A percentile compares a stretch with the other conserved stretches of the same genome.
phyloP scores from a whole-genome alignment of 2,329 filamentous ascomycete genomes.

The Seiridium cupressi region DNA sequence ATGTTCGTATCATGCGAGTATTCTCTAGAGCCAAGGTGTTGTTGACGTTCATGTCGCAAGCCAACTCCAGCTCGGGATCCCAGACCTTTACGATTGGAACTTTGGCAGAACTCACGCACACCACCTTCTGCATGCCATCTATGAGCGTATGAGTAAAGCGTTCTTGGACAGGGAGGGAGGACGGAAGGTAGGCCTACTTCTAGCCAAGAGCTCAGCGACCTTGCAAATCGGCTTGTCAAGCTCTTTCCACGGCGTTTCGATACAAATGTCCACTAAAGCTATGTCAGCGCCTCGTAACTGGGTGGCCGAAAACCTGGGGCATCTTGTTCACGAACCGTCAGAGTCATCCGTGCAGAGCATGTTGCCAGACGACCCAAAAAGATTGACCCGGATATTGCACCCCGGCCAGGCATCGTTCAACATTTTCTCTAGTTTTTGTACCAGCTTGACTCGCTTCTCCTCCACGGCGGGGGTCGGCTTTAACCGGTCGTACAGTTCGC shows the following conservation, averaged over 20 bases:
- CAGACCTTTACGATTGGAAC: slow-evolving; percentile 98
- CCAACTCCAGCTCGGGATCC: slow-evolving; percentile 87
- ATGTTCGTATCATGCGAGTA: slow-evolving; percentile 95
- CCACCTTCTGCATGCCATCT: slow-evolving; percentile 97
- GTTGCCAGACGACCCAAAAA: slow-evolving; percentile 98
- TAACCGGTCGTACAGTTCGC: slow-evolving; percentile 80
- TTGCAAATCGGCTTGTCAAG: slow-evolving; percentile 81
- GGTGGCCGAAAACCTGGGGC: background rate
- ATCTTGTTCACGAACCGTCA: slow-evolving; percentile 64
- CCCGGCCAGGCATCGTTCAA: slow-evolving; percentile 92
- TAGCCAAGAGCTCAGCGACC: slow-evolving; percentile 81
- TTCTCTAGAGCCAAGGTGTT: slow-evolving; percentile 94
- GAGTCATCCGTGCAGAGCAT: slow-evolving; percentile 92
- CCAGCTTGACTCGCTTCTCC: slow-evolving; percentile 68
- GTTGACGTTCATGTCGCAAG: slow-evolving; percentile 99
- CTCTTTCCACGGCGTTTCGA: slow-evolving; percentile 85
- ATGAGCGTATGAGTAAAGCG: slow-evolving; percentile 27
- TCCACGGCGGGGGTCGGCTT: slow-evolving; percentile 80
- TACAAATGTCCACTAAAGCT: slow-evolving; percentile 85
- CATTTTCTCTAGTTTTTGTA: slow-evolving; percentile 84
- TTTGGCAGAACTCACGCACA: slow-evolving; percentile 92
- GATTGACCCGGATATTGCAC: slow-evolving; percentile 82
- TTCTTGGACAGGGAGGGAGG: background rate
- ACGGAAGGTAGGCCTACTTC: slow-evolving; percentile 58
- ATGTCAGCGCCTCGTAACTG: background rate